Evolutionary conservation across 495 filamentous ascomycete genomes (phyloP).

Genomic region (Sordaria brevicollis): DNA sequence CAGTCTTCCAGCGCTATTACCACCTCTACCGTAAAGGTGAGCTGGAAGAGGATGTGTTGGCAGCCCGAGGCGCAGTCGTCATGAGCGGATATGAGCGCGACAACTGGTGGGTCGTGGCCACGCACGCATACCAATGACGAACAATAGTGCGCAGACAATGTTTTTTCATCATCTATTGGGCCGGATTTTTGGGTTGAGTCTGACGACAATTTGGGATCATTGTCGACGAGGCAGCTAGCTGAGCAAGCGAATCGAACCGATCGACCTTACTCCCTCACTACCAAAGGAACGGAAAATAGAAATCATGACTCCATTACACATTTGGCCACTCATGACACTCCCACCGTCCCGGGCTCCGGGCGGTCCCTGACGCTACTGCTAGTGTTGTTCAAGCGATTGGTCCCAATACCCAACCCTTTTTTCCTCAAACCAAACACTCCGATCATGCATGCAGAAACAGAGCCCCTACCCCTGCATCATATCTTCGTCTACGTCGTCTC

Average conservation of each 20-base stretch:
- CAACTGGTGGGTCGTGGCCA: conserved; percentile 80
- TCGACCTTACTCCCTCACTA: not conserved
- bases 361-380: not conserved
- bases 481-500: not conserved
- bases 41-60: conserved; percentile 66
- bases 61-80: conserved; percentile 65
- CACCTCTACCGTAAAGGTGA: conserved; percentile 85
- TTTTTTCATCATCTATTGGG: too few relatives aligned
- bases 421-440: not conserved
- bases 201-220: too few relatives aligned
- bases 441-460: not conserved
- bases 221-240: too few relatives aligned
- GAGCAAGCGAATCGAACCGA: not conserved
- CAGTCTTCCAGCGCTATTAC: conserved; percentile 81
- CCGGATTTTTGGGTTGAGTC: too few relatives aligned
- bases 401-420: not conserved
- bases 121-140: conserved; percentile 11
- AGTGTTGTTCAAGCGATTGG: not conserved
- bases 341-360: not conserved
- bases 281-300: not conserved
- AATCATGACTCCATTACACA: not conserved
- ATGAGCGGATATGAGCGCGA: conserved; percentile 91
- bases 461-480: not conserved
- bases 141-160: not conserved
- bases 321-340: not conserved